A percentile compares a stretch with the other conserved stretches of the same genome.
These are phyloP conservation scores for Anaeramoeba ignava DNA, from an alignment of 78 protist species.

Conservation along the genomic window DNA sequence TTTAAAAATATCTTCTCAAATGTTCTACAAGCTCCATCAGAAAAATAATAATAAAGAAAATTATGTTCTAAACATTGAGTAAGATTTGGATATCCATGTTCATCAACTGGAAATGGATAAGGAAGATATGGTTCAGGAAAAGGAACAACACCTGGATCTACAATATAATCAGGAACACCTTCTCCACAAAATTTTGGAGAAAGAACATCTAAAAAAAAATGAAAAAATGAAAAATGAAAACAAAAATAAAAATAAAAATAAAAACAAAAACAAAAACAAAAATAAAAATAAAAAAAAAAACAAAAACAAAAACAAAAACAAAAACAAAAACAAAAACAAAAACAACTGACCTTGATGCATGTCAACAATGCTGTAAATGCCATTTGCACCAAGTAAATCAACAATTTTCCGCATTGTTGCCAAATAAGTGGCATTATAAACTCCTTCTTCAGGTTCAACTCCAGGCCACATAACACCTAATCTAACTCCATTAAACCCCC, in stretches of 20 bases:
- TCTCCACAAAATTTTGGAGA: conserved; percentile 56
- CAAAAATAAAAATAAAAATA: no score
- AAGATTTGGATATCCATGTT: neutral
- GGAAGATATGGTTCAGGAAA: conserved; percentile 28
- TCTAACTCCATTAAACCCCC: conserved; percentile 59
- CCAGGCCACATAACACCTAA: conserved; percentile 69
- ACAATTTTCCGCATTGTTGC: conserved; percentile 22
- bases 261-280: no score
- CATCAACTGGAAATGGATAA: neutral
- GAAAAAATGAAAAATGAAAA: no score
- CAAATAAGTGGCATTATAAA: conserved; percentile 46
- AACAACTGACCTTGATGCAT: no score
- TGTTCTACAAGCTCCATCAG: neutral
- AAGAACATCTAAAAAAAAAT: no score
- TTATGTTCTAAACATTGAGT: neutral
- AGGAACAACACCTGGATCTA: neutral
- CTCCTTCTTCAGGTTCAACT: conserved; percentile 33
- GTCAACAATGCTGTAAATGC: conserved; percentile 50
- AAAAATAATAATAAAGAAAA: neutral
- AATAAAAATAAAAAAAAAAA: no score
- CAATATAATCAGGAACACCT: conserved; percentile 6
- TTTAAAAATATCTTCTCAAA: conserved; percentile 46
- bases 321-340: no score
- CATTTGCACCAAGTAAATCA: conserved; percentile 9
- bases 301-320: no score